These are phyloP conservation scores for Melampsora americana DNA, from an alignment of 1,284 basidiomycete genomes.

Conservation along the genomic window DNA sequence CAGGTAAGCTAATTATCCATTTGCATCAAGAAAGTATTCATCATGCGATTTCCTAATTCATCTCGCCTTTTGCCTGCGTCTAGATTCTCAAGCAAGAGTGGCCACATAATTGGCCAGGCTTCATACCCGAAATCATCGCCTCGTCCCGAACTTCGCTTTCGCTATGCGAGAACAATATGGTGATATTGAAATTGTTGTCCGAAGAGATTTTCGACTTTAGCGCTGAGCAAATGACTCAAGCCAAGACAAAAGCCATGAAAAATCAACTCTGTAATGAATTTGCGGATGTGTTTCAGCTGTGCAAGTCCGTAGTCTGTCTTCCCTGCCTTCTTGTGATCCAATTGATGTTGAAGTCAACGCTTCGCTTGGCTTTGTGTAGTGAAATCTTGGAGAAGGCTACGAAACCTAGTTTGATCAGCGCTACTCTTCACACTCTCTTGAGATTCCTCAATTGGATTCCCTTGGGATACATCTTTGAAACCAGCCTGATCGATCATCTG, in stretches of 20 bases:
- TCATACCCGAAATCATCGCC: slow-evolving; percentile 95
- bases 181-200: slow-evolving; percentile 92
- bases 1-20: slow-evolving; percentile 56
- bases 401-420: slow-evolving; percentile 90
- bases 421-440: slow-evolving; percentile 90
- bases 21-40: neutral
- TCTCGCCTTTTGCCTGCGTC: neutral
- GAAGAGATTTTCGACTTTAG: slow-evolving; percentile 99
- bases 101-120: slow-evolving; percentile 98
- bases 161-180: slow-evolving; percentile 99
- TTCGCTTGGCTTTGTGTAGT: slow-evolving; percentile 56
- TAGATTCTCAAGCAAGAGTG: slow-evolving; percentile 97
- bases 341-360: neutral
- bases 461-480: slow-evolving; percentile 97
- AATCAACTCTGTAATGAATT: slow-evolving; percentile 98
- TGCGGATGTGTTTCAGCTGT: slow-evolving; percentile 61
- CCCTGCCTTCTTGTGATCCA: slow-evolving; percentile 64
- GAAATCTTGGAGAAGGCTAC: slow-evolving; percentile 98
- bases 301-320: slow-evolving; percentile 31
- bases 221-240: slow-evolving; percentile 97
- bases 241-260: slow-evolving; percentile 95
- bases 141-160: slow-evolving; percentile 94
- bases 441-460: slow-evolving; percentile 99
- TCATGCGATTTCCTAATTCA: neutral
- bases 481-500: slow-evolving; percentile 90